Evolutionary conservation across 805 yeast genomes (phyloP).

Genomic region (Yarrowia yakushimensis): DNA sequence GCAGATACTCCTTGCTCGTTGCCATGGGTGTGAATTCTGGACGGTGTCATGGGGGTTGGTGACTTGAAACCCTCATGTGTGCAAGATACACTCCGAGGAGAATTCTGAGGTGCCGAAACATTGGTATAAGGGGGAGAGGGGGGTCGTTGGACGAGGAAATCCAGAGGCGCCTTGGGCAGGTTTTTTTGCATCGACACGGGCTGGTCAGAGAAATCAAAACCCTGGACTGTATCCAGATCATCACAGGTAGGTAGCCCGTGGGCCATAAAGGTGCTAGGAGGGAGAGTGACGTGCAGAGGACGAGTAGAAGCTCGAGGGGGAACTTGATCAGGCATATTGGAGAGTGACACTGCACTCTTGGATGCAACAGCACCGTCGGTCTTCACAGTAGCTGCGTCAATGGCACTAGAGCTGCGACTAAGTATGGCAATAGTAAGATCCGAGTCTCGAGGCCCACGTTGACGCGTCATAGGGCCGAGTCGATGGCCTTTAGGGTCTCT

Average conservation of each 20-base stretch:
- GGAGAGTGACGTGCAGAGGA: background rate
- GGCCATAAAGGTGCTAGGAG: background rate
- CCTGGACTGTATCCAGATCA: background rate
- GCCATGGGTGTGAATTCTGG: background rate
- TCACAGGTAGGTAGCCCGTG: slow-evolving; percentile 10
- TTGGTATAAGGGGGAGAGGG: slow-evolving; percentile 2
- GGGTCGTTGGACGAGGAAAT: background rate
- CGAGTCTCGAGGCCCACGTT: background rate
- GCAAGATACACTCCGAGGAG: background rate
- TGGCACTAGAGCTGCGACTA: background rate
- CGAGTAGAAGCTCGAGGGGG: background rate
- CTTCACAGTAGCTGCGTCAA: background rate
- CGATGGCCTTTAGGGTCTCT: background rate
- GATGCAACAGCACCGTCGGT: background rate
- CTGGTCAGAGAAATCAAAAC: background rate
- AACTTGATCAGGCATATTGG: background rate
- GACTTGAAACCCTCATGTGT: background rate
- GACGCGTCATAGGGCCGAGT: background rate
- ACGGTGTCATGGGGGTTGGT: background rate
- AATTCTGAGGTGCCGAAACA: background rate
- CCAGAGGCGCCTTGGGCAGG: slow-evolving; percentile 8
- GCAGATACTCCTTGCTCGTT: background rate
- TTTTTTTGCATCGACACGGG: background rate
- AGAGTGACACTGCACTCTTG: too few species aligned
- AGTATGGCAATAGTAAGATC: background rate